Conservation (phyloP, 768 basidiomycete genomes). For the Strobilomyces dryophilus region DNA sequence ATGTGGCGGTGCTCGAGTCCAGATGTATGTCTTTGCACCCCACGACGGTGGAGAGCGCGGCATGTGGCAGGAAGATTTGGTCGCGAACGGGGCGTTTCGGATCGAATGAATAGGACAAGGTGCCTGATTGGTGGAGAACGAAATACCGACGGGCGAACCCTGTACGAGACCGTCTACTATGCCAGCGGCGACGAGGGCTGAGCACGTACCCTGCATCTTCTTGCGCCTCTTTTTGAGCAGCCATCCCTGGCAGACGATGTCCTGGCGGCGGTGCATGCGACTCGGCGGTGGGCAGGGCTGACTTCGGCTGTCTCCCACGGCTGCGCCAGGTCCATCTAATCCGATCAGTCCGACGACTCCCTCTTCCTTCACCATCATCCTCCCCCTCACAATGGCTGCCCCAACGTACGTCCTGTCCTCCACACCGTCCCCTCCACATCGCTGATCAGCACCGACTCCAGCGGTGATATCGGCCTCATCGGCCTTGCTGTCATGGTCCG, state of each 20-base stretch:
- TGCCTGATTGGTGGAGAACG: slow-evolving; percentile 59
- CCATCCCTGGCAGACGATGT: slow-evolving; percentile 66
- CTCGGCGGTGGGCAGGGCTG: no score
- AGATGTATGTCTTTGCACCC: slow-evolving; percentile 78
- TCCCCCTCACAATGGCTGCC: slow-evolving; percentile 38
- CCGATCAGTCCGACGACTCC: slow-evolving; percentile 11
- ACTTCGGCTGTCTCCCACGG: no score
- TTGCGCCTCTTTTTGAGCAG: slow-evolving; percentile 82
- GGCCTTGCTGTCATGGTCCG: slow-evolving; percentile 97
- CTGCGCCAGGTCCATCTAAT: slow-evolving; percentile 21
- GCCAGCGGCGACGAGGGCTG: background rate
- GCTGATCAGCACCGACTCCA: slow-evolving; percentile 33
- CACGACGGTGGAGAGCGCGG: slow-evolving; percentile 73
- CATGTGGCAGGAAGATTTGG: slow-evolving; percentile 58
- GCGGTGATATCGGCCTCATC: slow-evolving; percentile 97
- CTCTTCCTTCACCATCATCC: slow-evolving; percentile 28
- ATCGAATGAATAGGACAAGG: slow-evolving; percentile 72
- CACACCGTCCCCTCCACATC: slow-evolving; percentile 1
- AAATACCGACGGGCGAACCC: slow-evolving; percentile 87
- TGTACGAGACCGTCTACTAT: slow-evolving; percentile 24
- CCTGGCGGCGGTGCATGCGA: slow-evolving; percentile 1
- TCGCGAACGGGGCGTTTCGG: slow-evolving; percentile 71
- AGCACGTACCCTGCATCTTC: slow-evolving; percentile 72
- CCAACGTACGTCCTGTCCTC: slow-evolving; percentile 45
- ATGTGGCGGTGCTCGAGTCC: slow-evolving; percentile 71